phyloP scores from a whole-genome alignment of 1,284 basidiomycete species.

The Porphyrellus sp. region DNA sequence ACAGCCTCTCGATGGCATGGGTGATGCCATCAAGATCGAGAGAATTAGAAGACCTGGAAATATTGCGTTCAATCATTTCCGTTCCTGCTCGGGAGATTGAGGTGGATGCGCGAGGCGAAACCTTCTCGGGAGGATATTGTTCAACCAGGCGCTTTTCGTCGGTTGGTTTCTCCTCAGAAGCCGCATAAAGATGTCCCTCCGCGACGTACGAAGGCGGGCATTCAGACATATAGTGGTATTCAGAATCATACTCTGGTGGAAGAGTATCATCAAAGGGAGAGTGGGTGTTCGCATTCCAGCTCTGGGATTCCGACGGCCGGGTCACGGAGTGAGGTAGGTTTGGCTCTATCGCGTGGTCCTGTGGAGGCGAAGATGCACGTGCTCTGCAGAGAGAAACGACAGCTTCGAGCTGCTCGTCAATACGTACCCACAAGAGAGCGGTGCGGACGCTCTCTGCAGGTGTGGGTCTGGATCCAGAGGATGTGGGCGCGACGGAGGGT shows the following conservation, averaged over 20 bases:
- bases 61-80: constrained; percentile 52
- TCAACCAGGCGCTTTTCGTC: constrained; percentile 2
- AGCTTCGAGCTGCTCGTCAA: constrained; percentile 70
- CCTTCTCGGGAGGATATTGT: constrained; percentile 27
- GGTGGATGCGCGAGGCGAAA: neutral
- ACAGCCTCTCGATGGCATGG: constrained; percentile 82
- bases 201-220: constrained; percentile 61
- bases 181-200: constrained; percentile 30
- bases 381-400: constrained; percentile 63
- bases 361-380: constrained; percentile 36
- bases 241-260: constrained; percentile 67
- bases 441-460: constrained; percentile 59
- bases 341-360: neutral
- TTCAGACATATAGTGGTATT: constrained; percentile 38
- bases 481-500: constrained; percentile 22
- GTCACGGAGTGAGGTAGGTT: neutral
- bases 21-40: constrained; percentile 81
- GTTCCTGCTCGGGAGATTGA: neutral
- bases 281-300: constrained; percentile 20
- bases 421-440: constrained; percentile 67
- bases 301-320: neutral
- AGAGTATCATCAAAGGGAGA: constrained; percentile 43
- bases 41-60: constrained; percentile 40
- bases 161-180: constrained; percentile 34
- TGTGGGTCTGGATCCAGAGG: constrained; percentile 32